Evolutionary conservation across 1,284 basidiomycete genomes (phyloP).

Genomic region (Microbotryum saponariae): DNA sequence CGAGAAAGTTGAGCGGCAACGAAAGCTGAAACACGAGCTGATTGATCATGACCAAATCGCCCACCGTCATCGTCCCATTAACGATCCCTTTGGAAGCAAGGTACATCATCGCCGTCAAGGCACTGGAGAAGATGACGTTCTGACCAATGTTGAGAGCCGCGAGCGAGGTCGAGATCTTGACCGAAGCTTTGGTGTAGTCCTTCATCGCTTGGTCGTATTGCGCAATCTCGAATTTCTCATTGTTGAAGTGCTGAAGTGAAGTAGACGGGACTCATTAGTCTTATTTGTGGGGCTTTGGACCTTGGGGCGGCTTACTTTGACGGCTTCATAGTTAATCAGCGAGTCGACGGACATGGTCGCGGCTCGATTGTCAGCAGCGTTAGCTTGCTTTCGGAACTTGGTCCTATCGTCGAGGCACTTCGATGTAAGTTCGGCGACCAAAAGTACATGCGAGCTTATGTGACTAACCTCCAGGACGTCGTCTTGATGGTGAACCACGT

Average conservation of each 20-base stretch:
- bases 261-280: not conserved
- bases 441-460: not conserved
- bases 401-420: slow-evolving; percentile 52
- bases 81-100: slow-evolving; percentile 89
- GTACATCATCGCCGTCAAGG: slow-evolving; percentile 91
- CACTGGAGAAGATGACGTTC: slow-evolving; percentile 88
- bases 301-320: slow-evolving; percentile 59
- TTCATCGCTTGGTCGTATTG: slow-evolving; percentile 87
- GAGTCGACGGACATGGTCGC: slow-evolving; percentile 91
- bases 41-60: slow-evolving; percentile 97
- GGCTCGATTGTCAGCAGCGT: slow-evolving; percentile 91
- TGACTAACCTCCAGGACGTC: slow-evolving; percentile 78
- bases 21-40: slow-evolving; percentile 98
- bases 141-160: slow-evolving; percentile 93
- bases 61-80: slow-evolving; percentile 93
- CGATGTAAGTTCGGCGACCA: not conserved
- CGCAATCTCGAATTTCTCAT: slow-evolving; percentile 80
- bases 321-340: slow-evolving; percentile 95
- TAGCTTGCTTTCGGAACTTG: slow-evolving; percentile 86
- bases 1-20: slow-evolving; percentile 90
- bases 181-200: slow-evolving; percentile 80
- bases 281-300: too few relatives aligned
- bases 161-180: slow-evolving; percentile 91
- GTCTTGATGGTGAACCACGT: slow-evolving; percentile 96
- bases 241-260: slow-evolving; percentile 77